Conservation (phyloP, 179 eudicot species). For the Beta macrorhiza region DNA sequence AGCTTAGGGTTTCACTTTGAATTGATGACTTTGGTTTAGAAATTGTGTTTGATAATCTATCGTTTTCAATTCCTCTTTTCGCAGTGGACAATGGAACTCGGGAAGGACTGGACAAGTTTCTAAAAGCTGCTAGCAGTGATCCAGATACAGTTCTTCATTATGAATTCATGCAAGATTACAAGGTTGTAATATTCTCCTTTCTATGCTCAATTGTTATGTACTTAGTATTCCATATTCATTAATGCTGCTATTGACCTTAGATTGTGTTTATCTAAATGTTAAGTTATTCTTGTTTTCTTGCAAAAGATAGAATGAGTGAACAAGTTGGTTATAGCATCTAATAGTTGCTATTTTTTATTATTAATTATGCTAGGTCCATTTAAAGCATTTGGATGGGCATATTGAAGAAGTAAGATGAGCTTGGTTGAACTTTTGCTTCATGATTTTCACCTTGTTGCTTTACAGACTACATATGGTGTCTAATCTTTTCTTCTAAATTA, state of each 20-base stretch:
- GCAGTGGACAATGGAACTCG: slow-evolving; percentile 96
- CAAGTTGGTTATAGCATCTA: not conserved
- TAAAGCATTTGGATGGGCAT: slow-evolving; percentile 99
- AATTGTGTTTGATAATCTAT: not conserved
- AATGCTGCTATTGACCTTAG: too few species aligned
- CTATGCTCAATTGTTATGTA: slow-evolving; percentile 6
- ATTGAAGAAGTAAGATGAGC: slow-evolving; percentile 73
- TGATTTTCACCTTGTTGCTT: slow-evolving; percentile 17
- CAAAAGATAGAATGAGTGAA: slow-evolving; percentile 2
- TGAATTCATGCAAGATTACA: slow-evolving; percentile 99
- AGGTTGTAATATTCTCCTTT: slow-evolving; percentile 42
- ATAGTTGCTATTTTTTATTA: not conserved
- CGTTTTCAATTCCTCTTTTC: slow-evolving; percentile 13
- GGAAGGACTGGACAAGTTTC: slow-evolving; percentile 92
- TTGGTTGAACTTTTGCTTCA: slow-evolving; percentile 10
- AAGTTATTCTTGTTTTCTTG: not conserved
- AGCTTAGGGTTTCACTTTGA: not conserved
- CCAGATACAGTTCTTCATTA: slow-evolving; percentile 98
- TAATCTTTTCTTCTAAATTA: slow-evolving; percentile 22
- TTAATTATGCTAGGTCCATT: slow-evolving; percentile 60
- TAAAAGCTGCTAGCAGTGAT: slow-evolving; percentile 86
- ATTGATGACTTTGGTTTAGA: not conserved
- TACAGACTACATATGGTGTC: slow-evolving; percentile 20
- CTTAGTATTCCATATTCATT: not conserved
- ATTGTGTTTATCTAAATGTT: not conserved